Evolutionary conservation across 768 basidiomycete species (phyloP), one percentile per base, ranked within the genome.

Genomic region (Pisolithus orientalis): DNA sequence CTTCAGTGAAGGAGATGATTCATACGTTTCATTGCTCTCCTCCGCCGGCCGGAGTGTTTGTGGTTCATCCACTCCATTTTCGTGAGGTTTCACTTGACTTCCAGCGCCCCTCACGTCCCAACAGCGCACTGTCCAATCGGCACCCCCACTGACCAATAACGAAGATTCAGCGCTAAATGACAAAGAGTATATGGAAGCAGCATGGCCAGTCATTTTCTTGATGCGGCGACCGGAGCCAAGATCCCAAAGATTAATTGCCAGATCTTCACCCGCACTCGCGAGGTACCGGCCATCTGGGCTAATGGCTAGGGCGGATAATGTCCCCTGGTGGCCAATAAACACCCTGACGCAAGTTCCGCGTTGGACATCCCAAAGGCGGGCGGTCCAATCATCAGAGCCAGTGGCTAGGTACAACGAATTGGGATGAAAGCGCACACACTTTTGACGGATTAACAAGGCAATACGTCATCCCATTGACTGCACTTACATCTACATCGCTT

Each of bases 291-390:
- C 96, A 66, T 97, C 94, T 6, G 96, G 94, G 61, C 90, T 93
- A 57, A 97, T 78, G 7, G 93, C 90, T 53, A 98, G 71, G 0
- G 87, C 79, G 5, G 91, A 87, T 21, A 99, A 80, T 13, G 85
- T 76, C 32, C 90, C 95, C 60, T 94, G 88, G 64, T 99, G 96
- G 0, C 94, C 96, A 34, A 95, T 82, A 71, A 98, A 98, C 24
- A 99, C 90, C 17, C 96, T 84, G 2, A 98, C 85, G 68, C 93
- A 96, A 5, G 84, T 78, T 6, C 96, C 96, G 42, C 86, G 83
- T 62, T 98, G 96, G n/a, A 95, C 90, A 65, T 99, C 96, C 96
- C 96, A 99, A 39, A 99, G 69, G 44, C 96, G 84, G 53, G 94
- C 91, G 8, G 95, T 96, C 80, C 89, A 87, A 66, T 99, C 96